Evolutionary conservation across 1,284 basidiomycete species (phyloP), one percentile per base, ranked within the genome.

Genomic region (Moniliophthora roreri): DNA sequence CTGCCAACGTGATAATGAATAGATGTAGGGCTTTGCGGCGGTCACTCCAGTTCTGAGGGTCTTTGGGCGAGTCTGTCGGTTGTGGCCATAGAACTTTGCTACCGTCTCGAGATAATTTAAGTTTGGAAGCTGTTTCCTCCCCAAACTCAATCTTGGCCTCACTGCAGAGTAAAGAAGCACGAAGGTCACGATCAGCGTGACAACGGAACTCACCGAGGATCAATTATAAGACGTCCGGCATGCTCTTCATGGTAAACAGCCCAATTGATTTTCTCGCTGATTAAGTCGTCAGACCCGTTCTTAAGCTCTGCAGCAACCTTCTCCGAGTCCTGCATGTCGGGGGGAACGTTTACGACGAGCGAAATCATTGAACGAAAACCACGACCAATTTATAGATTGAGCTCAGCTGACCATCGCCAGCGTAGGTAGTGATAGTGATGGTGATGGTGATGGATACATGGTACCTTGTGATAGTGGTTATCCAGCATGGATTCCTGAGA

Each of bases 211-310:
- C 52, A 85, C 84, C 73, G 67, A 2, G 84, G 83, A 64, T 86
- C 83, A 13, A 86, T 69, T 45, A 86, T 75, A 10, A 86, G 69
- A 26, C 84, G 75, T n/a, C 83, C 83, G 1, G 80, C 82, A 55
- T 75, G 71, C 38, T 72, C 69, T 58, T 84, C 82, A 47, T 85
- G 80, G 53, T 81, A 81, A 2, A 72, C 66, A 23, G 68, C 63
- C 28, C 83, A 64, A 61, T 84, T 75, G 4, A 75, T 56, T 2
- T 65, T 58, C 26, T 23, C 26, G 18, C 24, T 32, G 26, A 16
- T 13, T 26, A n/a, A 5, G 9, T 18, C 24, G 21, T 15, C n/a
- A 8, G 45, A 16, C 2, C 42, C 42, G 23, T 28, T 23, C 20
- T 45, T 32, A 10, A 23, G 42, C 42, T 23, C 20, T 16, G 28